Evolutionary conservation across 345 rosid species (phyloP), one percentile per base, ranked within the genome.

Genomic region (Salix viminalis): DNA sequence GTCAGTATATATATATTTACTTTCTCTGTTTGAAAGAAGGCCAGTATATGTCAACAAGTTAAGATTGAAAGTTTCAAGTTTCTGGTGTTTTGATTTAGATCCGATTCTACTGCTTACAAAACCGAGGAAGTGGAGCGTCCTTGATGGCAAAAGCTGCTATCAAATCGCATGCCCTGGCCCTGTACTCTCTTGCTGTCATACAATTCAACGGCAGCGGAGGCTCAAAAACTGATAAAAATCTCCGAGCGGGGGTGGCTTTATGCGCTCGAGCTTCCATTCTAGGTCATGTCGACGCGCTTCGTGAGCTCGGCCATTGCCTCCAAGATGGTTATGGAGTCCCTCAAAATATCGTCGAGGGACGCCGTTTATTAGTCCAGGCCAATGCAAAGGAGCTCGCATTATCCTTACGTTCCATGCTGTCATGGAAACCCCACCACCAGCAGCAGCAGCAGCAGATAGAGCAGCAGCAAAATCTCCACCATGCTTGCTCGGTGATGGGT

Each of bases 191-290:
- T 21, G 78, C 91, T 2, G 85, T 91, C 54, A 87, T 91, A 67
- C 95, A 91, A 71, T 91, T 91, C 68, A 91, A 91, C 88, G 95
- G 95, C 34, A 91, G 95, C 48, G 91, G 95, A 9, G 89, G 85
- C 58, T 83, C 86, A 11, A 91, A 85, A 56, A 52, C 46, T 61
- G 86, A 89, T 15, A 91, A 85, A 42, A 85, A 91, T 64, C 84
- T 91, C 34, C 83, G 80, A 14, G 90, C 95, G 71, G 95, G 93
- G 0, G 89, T 89, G 5, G 86, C 91, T 11, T 75, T 91, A 4
- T 89, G 93, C 52, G 87, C 90, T 2, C 85, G 91, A 58, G 90
- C 95, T 1, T 89, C 95, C n/a, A 80, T 65, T 30, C 61, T 89
- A 7, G 95, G 91, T 56, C 87, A 91, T 75, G 69, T 88, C 11